Evolutionary conservation across 2,329 filamentous ascomycete genomes (phyloP), one percentile per base, ranked within the genome.

Genomic region (Talaromyces atroroseus): DNA sequence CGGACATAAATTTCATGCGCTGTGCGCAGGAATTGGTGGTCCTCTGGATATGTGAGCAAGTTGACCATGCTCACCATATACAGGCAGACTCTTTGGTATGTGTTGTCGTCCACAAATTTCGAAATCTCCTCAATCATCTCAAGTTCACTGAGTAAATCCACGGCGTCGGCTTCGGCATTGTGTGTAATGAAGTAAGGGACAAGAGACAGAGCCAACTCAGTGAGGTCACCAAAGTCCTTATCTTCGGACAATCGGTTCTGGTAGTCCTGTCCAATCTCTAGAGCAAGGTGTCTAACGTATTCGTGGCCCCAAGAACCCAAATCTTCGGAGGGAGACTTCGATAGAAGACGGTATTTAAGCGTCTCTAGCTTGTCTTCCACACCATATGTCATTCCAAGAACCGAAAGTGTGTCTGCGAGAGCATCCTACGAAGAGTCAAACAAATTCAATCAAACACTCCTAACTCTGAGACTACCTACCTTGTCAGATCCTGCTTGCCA

Each of bases 1-100:
- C 89, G 82, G 65, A 91, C 87, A 77, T 99, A 99, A 69, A 99
- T 95, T 61, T 87, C 83, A 76, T 97, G 94, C 49, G 92, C 92
- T 7, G 92, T 95, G 62, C 85, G 87, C 59, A 99, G 86, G 76
- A 99, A 97, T 66, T 89, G 86, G 70, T 96, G 90, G 74, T 99
- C 96, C 74, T 99, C 94, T 45, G 94, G 94, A 69, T 95, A 97
- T 54, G 94, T 96, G 71, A 99, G 85, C 20, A 99, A 83, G 69
- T 94, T 95, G 64, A 99, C 94, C 89, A 97, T 97, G 79, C 90
- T 95, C 65, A 95, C 90, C 87, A 99, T 96, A 77, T 99, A 99
- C 64, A 99, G 77, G 71, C 94, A 97, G 56, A 96, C 94, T 68
- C 94, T 82, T 52, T 88, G 80, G 71, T 95, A 99, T 24, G 92